phyloP scores from a whole-genome alignment of 805 yeast genomes.

The Barnettozyma pratensis region DNA sequence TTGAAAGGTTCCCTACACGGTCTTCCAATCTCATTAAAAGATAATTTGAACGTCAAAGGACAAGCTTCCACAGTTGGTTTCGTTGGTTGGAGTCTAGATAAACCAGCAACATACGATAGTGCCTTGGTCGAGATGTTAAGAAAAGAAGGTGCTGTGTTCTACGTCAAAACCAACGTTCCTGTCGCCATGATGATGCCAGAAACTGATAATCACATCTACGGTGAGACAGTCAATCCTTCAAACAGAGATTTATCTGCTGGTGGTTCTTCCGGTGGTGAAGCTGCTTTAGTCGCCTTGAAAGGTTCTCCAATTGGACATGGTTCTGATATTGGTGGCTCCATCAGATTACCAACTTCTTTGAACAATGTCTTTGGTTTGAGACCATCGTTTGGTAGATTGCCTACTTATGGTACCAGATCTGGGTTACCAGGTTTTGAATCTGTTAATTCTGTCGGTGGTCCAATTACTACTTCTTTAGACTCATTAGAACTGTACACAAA shows the following conservation, averaged over 20 bases:
- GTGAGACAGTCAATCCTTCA: constrained; percentile 42
- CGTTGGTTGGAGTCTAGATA: constrained; percentile 37
- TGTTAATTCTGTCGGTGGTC: constrained; percentile 43
- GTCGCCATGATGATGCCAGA: constrained; percentile 47
- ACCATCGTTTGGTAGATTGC: constrained; percentile 43
- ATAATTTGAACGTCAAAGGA: constrained; percentile 32
- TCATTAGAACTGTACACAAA: constrained; percentile 32
- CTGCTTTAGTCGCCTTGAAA: constrained; percentile 38
- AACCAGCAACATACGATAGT: constrained; percentile 31
- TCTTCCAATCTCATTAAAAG: constrained; percentile 61
- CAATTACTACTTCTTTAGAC: constrained; percentile 36
- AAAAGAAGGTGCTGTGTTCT: constrained; percentile 47
- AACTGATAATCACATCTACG: constrained; percentile 39
- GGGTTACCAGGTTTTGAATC: constrained; percentile 26
- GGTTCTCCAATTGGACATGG: constrained; percentile 53
- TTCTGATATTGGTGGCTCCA: constrained; percentile 49
- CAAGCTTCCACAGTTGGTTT: constrained; percentile 46
- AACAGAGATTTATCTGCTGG: constrained; percentile 41
- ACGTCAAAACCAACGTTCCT: constrained; percentile 50
- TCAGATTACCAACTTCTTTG: constrained; percentile 43
- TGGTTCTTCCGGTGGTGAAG: constrained; percentile 54
- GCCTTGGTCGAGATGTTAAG: constrained; percentile 36
- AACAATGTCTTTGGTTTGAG: constrained; percentile 38
- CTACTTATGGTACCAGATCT: constrained; percentile 23
- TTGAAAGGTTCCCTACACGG: constrained; percentile 66